Evolutionary conservation across 1,284 basidiomycete species (phyloP).

Genomic region (Fomitopsis palustris): DNA sequence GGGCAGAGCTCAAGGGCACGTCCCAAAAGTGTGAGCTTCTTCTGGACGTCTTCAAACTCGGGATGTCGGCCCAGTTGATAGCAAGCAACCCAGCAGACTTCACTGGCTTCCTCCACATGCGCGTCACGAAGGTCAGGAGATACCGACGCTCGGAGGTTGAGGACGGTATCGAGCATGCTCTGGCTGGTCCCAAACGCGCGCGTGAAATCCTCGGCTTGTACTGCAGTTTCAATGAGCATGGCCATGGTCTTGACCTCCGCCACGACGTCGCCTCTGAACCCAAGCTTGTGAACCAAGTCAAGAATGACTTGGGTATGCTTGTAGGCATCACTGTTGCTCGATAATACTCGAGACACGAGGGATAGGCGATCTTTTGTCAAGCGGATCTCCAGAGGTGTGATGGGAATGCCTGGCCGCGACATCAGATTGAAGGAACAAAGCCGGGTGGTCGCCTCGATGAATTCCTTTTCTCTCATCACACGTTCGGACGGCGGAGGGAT

Average conservation of each 20-base stretch:
- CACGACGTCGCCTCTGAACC: slow-evolving; percentile 64
- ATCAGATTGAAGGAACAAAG: slow-evolving; percentile 81
- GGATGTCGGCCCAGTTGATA: slow-evolving; percentile 81
- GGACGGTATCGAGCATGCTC: slow-evolving; percentile 66
- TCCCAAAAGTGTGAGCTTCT: slow-evolving; percentile 74
- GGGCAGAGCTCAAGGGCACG: slow-evolving; percentile 87
- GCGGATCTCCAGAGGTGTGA: slow-evolving; percentile 89
- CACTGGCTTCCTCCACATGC: slow-evolving; percentile 57
- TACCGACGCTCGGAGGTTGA: slow-evolving; percentile 38
- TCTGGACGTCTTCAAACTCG: slow-evolving; percentile 65
- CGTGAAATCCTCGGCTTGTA: slow-evolving; percentile 75
- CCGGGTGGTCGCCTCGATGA: slow-evolving; percentile 91
- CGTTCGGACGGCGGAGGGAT: slow-evolving; percentile 65
- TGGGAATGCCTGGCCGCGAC: slow-evolving; percentile 69
- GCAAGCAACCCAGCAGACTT: slow-evolving; percentile 85
- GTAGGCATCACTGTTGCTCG: slow-evolving; percentile 81
- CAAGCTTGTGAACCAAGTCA: slow-evolving; percentile 85
- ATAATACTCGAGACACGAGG: slow-evolving; percentile 78
- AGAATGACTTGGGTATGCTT: slow-evolving; percentile 87
- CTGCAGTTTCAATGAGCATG: slow-evolving; percentile 84
- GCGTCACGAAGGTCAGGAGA: slow-evolving; percentile 38
- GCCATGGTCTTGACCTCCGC: slow-evolving; percentile 81
- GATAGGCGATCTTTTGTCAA: slow-evolving; percentile 83
- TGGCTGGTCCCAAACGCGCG: slow-evolving; percentile 71
- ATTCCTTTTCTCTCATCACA: slow-evolving; percentile 74